Base-by-base conservation (phyloP, 2,329 filamentous ascomycete species). In the Talaromyces atroroseus region DNA sequence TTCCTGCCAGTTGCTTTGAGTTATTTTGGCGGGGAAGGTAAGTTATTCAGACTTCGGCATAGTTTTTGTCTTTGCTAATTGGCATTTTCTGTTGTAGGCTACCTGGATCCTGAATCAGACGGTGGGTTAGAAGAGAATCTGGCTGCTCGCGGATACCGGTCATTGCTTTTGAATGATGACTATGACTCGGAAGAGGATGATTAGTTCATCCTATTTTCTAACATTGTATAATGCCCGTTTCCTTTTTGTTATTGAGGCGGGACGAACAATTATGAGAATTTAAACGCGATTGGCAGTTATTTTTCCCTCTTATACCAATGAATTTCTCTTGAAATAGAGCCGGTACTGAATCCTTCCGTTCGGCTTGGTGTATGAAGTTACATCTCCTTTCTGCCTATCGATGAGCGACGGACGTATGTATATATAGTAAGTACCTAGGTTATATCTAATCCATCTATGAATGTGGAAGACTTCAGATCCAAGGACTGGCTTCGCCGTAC, bases 1-100 rank as follows among this genome's bases (percentile, higher is more conserved):
- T 95, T 97, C 71, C 76, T 99, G 64, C 94, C 94, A 0, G 94
- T 97, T 1, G 87, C 89, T 1, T 78, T 99, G 62, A 95, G 89
- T 67, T 78, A 96, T 50, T 80, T 89, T 51, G 94, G 94, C 18
- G 94, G 94, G 1, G 83, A 87, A 63, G 92, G 81, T 83, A 71
- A 68, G 77, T 57, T 52, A 32, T 36, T n/a, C 24, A 29, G 20
- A 4, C 24, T 24, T 4, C 16, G 14, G 5, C 11, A 40, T 20
- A 14, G 36, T 50, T 58, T 24, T 34, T 49, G 7, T 34, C 44
- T 10, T 32, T 24, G 12, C 6, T 47, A 23, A 52, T 52, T 18
- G 16, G 6, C 42, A n/a, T n/a, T n/a, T 5, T 45, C n/a, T 26
- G 10, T 46, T 32, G 34, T 61, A 81, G 83, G 92, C 2, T 97